These are phyloP conservation scores for Rhytidiadelphus loreus DNA, from an alignment of 225 moss, liverwort and hornwort genomes.

Conservation along the genomic window DNA sequence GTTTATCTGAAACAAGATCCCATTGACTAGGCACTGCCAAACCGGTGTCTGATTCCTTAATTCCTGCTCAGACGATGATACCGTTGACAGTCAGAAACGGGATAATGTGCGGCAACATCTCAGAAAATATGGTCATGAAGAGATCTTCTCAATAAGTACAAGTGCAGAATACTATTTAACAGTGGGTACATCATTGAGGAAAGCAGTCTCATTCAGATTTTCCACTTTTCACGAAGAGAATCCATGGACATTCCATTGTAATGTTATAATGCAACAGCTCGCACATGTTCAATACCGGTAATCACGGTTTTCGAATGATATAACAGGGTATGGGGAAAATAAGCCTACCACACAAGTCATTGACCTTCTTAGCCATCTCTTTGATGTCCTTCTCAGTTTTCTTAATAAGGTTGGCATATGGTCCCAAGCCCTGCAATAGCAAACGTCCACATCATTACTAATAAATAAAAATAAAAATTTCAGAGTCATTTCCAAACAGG, in stretches of 20 bases:
- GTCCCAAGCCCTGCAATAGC: constrained; percentile 61
- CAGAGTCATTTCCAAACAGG: background rate
- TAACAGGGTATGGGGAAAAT: background rate
- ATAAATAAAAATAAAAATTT: background rate
- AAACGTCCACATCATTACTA: background rate
- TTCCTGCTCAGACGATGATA: constrained; percentile 39
- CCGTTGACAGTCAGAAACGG: background rate
- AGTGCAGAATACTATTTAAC: background rate
- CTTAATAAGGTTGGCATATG: constrained; percentile 72
- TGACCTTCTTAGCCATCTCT: constrained; percentile 93
- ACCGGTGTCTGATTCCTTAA: constrained; percentile 92
- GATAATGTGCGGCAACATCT: background rate
- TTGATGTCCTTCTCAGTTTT: constrained; percentile 92
- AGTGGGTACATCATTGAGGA: background rate
- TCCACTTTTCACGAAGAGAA: background rate
- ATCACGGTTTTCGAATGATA: background rate
- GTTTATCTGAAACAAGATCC: constrained; percentile 97
- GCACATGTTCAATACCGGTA: background rate
- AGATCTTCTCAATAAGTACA: background rate
- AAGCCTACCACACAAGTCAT: constrained; percentile 79
- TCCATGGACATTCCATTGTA: background rate
- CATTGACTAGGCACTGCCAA: constrained; percentile 91
- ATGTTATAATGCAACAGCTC: background rate
- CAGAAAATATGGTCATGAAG: background rate
- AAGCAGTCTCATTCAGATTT: background rate